phyloP scores from a whole-genome alignment of 495 filamentous ascomycete genomes.

The Aspergillus bertholletiae region DNA sequence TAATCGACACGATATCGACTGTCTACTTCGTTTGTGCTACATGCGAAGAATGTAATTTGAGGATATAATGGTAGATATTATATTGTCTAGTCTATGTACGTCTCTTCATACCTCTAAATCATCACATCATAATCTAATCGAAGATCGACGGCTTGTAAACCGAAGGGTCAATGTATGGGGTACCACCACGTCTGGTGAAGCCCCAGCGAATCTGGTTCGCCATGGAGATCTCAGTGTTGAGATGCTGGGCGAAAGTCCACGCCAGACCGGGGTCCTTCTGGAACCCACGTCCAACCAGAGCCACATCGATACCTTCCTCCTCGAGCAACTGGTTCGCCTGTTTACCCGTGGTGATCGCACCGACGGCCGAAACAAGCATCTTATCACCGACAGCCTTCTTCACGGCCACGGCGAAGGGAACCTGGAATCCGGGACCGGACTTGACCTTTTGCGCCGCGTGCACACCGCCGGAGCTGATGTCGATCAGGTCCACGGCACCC shows the following conservation, averaged over 20 bases:
- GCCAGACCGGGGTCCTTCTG: constrained; percentile 63
- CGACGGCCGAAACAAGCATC: constrained; percentile 56
- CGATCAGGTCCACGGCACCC: constrained; percentile 59
- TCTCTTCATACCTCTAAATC: background rate
- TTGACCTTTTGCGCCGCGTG: constrained; percentile 46
- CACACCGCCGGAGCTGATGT: constrained; percentile 60
- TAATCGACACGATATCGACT: no score
- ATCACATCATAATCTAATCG: no score
- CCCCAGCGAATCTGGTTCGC: constrained; percentile 65
- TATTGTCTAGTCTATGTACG: background rate
- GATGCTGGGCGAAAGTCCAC: constrained; percentile 63
- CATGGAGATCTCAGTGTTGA: constrained; percentile 53
- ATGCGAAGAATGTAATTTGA: no score
- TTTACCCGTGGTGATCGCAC: constrained; percentile 54
- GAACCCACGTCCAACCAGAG: constrained; percentile 61
- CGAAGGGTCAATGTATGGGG: constrained; percentile 17
- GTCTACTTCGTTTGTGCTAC: no score
- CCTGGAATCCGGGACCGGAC: constrained; percentile 59
- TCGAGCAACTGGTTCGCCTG: constrained; percentile 54
- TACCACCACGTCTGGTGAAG: constrained; percentile 18
- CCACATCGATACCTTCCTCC: constrained; percentile 54
- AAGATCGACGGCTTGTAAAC: no score
- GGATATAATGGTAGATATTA: no score
- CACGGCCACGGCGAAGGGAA: constrained; percentile 54
- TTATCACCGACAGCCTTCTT: constrained; percentile 58